Evolutionary conservation across 805 yeast genomes (phyloP), one percentile per base, ranked within the genome.

Genomic region (Metschnikowia borealis): DNA sequence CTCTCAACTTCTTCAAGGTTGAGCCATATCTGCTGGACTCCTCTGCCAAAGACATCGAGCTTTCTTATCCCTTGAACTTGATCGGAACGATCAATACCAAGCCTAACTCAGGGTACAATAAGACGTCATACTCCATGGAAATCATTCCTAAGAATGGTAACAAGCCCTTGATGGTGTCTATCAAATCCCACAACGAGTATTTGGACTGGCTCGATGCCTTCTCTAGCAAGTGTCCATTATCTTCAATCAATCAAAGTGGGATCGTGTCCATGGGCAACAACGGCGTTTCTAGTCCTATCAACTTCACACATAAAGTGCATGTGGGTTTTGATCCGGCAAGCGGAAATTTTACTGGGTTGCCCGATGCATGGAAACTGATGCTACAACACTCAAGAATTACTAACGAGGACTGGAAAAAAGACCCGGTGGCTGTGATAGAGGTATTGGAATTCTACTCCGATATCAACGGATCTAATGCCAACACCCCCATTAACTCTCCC

Each of bases 161-260:
- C 58, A 86, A 84, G 63, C 80, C 94, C 2, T 76, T 90, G 15
- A 82, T 81, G 58, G 82, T 91, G 35, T 79, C 90, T 0, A 80
- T 91, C 54, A 90, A 89, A 64, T 75, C 85, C 17, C 87, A 89
- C 59, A 80, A 82, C 51, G 97, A 92, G 53, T 76, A 88, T 54
- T 82, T 87, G 63, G 85, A 87, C 53, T 91, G 98, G 98, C 79
- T 91, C 49, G 97, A 91, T 68, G 85, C 89, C 11, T 88, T 91
- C 54, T 82, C 85, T 52, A 80, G 88, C 14, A 84, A 84, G 65
- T 85, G 89, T 58, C 91, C 91, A 1, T 70, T 79, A 70, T 79
- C 81, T 21, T 67, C 66, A 44, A 69, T 69, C 39, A 71, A 69
- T 43, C 63, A 59, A 46, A 59, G 56, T 29, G 57, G 56, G 29